A percentile compares a stretch with the other conserved stretches of the same genome.
phyloP scores from a whole-genome alignment of 306 rosid species.

The Cicer yamashitae region DNA sequence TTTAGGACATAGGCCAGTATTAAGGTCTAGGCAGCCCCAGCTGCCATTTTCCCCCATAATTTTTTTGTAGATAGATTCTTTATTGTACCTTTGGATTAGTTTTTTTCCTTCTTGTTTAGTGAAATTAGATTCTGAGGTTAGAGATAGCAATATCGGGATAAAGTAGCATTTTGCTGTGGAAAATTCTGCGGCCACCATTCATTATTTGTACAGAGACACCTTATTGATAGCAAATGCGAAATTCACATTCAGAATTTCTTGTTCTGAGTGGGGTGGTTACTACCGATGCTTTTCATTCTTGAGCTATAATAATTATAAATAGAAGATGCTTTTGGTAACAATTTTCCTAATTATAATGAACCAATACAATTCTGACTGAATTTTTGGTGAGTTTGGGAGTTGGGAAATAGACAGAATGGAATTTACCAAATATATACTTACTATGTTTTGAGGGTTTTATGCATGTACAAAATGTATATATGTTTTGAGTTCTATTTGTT shows the following conservation, averaged over 20 bases:
- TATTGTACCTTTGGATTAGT: constrained; percentile 36
- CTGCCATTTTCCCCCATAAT: constrained; percentile 44
- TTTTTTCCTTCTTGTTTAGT: constrained; percentile 36
- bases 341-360: neutral
- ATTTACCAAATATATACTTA: no score
- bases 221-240: constrained; percentile 52
- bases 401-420: neutral
- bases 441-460: no score
- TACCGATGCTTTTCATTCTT: constrained; percentile 10
- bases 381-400: neutral
- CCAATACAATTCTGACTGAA: neutral
- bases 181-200: constrained; percentile 62
- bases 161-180: constrained; percentile 57
- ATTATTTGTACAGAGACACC: constrained; percentile 70
- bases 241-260: constrained; percentile 36
- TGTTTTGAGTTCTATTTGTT: no score
- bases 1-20: constrained; percentile 43
- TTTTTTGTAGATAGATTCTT: constrained; percentile 62
- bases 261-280: constrained; percentile 21
- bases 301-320: neutral
- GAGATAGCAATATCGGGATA: constrained; percentile 51
- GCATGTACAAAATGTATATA: no score
- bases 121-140: constrained; percentile 43
- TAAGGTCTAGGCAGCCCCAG: constrained; percentile 49
- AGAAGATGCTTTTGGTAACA: neutral